Evolutionary conservation across 2,329 filamentous ascomycete genomes (phyloP).

Genomic region (Fusarium sp.): DNA sequence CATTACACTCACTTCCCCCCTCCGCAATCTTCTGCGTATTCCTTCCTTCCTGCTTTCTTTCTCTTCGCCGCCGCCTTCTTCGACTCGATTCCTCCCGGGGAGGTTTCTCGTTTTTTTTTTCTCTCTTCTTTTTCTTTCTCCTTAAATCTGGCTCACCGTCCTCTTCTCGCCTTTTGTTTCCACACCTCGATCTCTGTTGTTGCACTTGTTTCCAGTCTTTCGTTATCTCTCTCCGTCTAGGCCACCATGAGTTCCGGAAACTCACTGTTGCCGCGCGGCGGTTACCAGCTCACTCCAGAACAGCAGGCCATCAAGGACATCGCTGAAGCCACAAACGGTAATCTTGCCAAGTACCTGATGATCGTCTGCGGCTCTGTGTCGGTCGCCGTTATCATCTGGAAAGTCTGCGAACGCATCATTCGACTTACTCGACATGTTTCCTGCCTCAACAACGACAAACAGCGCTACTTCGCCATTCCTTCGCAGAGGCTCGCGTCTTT

Average conservation of each 20-base stretch:
- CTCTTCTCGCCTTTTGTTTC: not conserved
- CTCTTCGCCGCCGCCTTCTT: slow-evolving; percentile 18
- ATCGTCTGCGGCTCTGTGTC: slow-evolving; percentile 73
- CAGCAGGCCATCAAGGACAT: slow-evolving; percentile 24
- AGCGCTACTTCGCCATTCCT: slow-evolving; percentile 79
- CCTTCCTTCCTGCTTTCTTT: slow-evolving; percentile 14
- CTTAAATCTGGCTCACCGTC: slow-evolving; percentile 1
- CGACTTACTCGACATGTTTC: slow-evolving; percentile 79
- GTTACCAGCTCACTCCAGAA: slow-evolving; percentile 32
- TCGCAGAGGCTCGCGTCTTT: slow-evolving; percentile 66
- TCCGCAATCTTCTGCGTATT: not conserved
- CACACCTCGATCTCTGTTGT: slow-evolving; percentile 18
- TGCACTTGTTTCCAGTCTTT: slow-evolving; percentile 1
- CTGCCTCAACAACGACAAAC: slow-evolving; percentile 81
- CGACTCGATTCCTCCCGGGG: slow-evolving; percentile 32
- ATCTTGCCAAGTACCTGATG: slow-evolving; percentile 70
- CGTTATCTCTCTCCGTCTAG: not conserved
- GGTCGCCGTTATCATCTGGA: slow-evolving; percentile 73
- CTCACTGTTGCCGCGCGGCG: slow-evolving; percentile 31
- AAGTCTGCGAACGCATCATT: slow-evolving; percentile 67
- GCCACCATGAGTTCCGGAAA: slow-evolving; percentile 43
- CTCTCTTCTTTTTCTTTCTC: not conserved
- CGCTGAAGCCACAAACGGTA: slow-evolving; percentile 53
- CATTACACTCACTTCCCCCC: slow-evolving; percentile 30
- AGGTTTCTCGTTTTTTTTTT: slow-evolving; percentile 17